A percentile compares a stretch with the other conserved stretches of the same genome.
phyloP scores from a whole-genome alignment of 768 basidiomycete species.

The Leccinum rimulosum region DNA sequence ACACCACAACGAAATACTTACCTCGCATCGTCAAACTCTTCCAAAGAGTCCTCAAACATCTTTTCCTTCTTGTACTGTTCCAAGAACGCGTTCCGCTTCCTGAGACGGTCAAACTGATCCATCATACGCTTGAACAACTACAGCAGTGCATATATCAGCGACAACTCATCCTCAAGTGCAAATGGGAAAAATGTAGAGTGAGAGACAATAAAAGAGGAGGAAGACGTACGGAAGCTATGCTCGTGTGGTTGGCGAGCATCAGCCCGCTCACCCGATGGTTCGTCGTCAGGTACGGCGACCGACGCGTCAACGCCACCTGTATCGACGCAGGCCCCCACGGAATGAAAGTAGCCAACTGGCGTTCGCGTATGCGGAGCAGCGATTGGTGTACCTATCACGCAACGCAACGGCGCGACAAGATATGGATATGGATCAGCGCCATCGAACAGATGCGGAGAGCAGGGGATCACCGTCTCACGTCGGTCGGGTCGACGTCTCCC shows the following conservation, averaged over 20 bases:
- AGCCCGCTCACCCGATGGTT: slow-evolving; percentile 95
- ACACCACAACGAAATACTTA: slow-evolving; percentile 31
- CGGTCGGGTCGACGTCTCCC: slow-evolving; percentile 97
- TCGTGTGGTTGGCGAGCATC: slow-evolving; percentile 99
- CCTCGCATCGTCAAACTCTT: slow-evolving; percentile 99
- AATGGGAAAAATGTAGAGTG: background rate
- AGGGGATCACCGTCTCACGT: slow-evolving; percentile 46
- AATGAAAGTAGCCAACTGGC: slow-evolving; percentile 95
- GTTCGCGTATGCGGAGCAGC: slow-evolving; percentile 91
- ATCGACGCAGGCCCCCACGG: slow-evolving; percentile 99
- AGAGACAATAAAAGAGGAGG: background rate
- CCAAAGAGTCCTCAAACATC: slow-evolving; percentile 89
- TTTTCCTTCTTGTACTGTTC: slow-evolving; percentile 98
- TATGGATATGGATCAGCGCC: background rate
- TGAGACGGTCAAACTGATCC: slow-evolving; percentile 87
- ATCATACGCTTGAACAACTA: slow-evolving; percentile 96
- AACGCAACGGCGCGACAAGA: background rate
- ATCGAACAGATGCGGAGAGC: background rate
- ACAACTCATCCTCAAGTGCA: background rate
- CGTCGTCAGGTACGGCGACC: slow-evolving; percentile 82
- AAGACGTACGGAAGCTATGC: slow-evolving; percentile 81
- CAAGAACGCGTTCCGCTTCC: slow-evolving; percentile 89
- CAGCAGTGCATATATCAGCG: background rate
- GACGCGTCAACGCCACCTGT: slow-evolving; percentile 92
- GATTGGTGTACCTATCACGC: slow-evolving; percentile 87